Evolutionary conservation across 2,329 filamentous ascomycete species (phyloP), one percentile per base, ranked within the genome.

Genomic region (Cercospora zeina): DNA sequence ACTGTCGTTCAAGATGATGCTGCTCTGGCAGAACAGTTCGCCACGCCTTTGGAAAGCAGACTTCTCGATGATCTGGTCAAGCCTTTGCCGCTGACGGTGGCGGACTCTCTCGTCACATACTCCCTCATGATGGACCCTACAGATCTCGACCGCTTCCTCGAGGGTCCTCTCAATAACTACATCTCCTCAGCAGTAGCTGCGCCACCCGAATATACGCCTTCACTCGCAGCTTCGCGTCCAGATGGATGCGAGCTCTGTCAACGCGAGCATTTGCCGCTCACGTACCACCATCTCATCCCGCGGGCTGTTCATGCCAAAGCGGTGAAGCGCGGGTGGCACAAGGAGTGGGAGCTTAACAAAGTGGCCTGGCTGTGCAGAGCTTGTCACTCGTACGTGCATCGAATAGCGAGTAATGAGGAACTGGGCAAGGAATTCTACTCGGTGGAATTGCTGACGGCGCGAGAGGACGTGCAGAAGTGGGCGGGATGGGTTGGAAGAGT

Each of bases 281-380:
- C 88, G 0, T 96, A 95, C 73, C 91, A 96, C 72, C 91, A 96
- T 77, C 79, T 96, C 47, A 92, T 96, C 58, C 91, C 91, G n/a
- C 83, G 86, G 42, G 83, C 84, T 47, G 87, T 91, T 62, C 91
- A 96, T 75, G 86, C 83, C 7, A 91, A 91, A 73, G 90, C 85
- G 3, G 74, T 91, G 39, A 91, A 89, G 79, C 81, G 90, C 45
- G 89, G 88, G 1, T 96, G 91, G 91, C 89, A 93, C 78, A 82
- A 83, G 3, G 85, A 86, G 65, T 89, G 90, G 74, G 84, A 87
- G 76, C 74, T 96, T 62, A 86, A 90, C 70, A 91, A 87, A 72
- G 91, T 95, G 19, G 91, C 91, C 11, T 96, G 91, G 91, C 76
- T 96, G 67, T 96, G 91, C 76, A 82, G 90, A 54, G 89, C 90